A percentile compares a stretch with the other conserved stretches of the same genome.
phyloP scores from a whole-genome alignment of 169 alveolate genomes.

The Eimeria sp. region DNA sequence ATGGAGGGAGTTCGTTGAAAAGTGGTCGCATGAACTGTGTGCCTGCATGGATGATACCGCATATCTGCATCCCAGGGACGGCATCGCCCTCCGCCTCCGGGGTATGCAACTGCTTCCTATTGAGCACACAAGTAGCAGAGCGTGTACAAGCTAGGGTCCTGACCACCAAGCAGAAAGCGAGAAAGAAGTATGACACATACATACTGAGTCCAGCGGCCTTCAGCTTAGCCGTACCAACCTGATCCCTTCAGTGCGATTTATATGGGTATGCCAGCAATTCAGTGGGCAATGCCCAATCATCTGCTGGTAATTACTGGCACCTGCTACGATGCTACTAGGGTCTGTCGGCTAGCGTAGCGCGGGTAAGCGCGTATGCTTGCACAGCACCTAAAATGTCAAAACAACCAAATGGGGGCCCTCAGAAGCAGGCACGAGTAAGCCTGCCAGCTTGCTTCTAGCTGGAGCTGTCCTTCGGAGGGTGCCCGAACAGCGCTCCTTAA shows the following conservation, averaged over 20 bases:
- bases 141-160: not conserved
- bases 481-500: not conserved
- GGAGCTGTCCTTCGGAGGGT: not conserved
- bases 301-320: slow-evolving; percentile 39
- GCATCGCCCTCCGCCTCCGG: not conserved
- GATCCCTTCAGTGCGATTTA: not conserved
- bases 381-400: slow-evolving; percentile 5
- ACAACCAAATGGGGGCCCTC: not conserved
- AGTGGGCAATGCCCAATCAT: not conserved
- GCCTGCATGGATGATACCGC: not conserved
- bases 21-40: not conserved
- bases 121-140: not conserved
- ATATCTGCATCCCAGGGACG: slow-evolving; percentile 17
- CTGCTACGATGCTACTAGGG: slow-evolving; percentile 38
- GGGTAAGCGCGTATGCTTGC: not conserved
- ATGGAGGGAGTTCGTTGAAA: not conserved
- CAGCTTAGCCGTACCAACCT: slow-evolving; percentile 24
- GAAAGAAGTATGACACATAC: not conserved
- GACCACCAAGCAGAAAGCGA: not conserved
- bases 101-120: not conserved
- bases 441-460: not conserved
- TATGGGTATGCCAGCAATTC: slow-evolving; percentile 12
- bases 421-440: slow-evolving; percentile 13
- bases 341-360: not conserved
- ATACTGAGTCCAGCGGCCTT: not conserved